These are phyloP conservation scores for Taxillus chinensis DNA, from an alignment of 164 flowering plant genomes.

Conservation along the genomic window DNA sequence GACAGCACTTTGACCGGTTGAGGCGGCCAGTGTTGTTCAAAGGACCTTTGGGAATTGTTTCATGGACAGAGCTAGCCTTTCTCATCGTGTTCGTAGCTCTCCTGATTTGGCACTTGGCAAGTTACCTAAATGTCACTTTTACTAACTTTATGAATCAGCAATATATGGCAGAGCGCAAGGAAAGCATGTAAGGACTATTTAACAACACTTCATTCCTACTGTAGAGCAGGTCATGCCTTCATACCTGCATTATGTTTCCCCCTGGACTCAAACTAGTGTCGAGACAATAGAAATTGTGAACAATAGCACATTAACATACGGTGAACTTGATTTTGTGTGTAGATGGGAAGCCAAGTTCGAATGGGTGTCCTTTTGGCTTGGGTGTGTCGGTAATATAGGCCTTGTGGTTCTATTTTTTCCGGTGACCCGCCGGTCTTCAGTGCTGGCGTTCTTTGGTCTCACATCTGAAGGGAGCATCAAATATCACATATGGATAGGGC, in stretches of 20 bases:
- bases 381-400: constrained; percentile 43
- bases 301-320: too few relatives aligned
- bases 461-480: background rate
- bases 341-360: constrained; percentile 42
- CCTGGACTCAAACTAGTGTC: too few relatives aligned
- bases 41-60: background rate
- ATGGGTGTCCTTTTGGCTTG: constrained; percentile 35
- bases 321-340: background rate
- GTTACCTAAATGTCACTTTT: background rate
- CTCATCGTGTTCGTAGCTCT: background rate
- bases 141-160: background rate
- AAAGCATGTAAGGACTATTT: too few relatives aligned
- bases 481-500: background rate
- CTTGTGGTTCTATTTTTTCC: constrained; percentile 64
- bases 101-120: background rate
- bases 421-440: constrained; percentile 6
- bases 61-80: background rate
- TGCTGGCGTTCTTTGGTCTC: background rate
- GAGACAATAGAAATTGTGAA: too few relatives aligned
- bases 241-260: too few relatives aligned
- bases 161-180: too few relatives aligned
- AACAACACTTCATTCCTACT: too few relatives aligned
- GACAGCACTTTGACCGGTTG: too few relatives aligned
- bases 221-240: too few relatives aligned
- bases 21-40: background rate